A percentile compares a stretch with the other conserved stretches of the same genome.
phyloP scores from a whole-genome alignment of 257 asterid genomes.

The Cinchona pubescens region DNA sequence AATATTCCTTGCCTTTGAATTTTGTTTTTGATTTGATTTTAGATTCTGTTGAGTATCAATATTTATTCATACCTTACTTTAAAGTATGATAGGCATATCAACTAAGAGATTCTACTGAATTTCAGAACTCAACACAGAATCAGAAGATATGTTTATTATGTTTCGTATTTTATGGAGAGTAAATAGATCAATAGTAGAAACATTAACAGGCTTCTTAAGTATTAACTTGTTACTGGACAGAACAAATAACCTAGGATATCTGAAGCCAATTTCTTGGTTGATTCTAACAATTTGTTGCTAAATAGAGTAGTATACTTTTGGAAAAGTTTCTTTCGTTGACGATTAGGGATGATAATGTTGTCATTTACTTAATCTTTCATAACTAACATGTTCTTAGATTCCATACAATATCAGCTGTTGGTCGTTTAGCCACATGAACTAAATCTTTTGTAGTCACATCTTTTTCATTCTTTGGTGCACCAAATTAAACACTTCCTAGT shows the following conservation, averaged over 20 bases:
- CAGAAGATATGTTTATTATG: not conserved
- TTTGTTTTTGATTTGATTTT: not conserved
- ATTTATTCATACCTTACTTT: not conserved
- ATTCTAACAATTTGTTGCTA: slow-evolving; percentile 1
- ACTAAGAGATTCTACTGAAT: not conserved
- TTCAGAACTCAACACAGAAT: not conserved
- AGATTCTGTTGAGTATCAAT: not conserved
- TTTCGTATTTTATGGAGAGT: not conserved
- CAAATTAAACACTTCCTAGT: not conserved
- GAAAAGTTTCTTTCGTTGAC: not conserved
- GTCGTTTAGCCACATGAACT: not conserved
- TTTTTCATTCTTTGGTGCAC: not conserved
- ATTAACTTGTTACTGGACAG: not conserved
- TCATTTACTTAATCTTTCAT: not conserved
- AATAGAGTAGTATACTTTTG: not conserved
- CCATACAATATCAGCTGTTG: not conserved
- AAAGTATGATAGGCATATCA: not conserved
- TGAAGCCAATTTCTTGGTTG: not conserved
- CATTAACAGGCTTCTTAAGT: not conserved
- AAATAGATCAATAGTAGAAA: not conserved
- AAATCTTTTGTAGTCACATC: not conserved
- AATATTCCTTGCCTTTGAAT: not conserved
- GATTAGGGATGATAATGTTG: not conserved
- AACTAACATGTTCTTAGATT: not conserved
- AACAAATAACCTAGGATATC: too few species aligned